Conservation (phyloP, 495 filamentous ascomycete genomes). For the Penicillium robsamsonii region DNA sequence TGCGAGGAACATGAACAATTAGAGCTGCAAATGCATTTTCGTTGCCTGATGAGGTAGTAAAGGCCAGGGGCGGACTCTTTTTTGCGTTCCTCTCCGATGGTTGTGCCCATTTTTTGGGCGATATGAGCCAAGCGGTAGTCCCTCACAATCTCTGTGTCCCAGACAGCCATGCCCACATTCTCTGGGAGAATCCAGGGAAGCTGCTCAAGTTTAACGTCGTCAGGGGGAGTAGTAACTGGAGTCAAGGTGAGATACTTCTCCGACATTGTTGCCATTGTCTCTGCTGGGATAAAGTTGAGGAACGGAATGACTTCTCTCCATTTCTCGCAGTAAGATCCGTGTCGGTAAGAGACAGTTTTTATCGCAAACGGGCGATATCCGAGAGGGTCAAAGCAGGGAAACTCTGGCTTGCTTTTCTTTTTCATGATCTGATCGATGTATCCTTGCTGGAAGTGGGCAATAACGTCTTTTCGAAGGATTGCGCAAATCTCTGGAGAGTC, state of each 20-base stretch:
- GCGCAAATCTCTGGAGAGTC: conserved; percentile 29
- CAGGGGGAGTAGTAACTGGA: conserved; percentile 15
- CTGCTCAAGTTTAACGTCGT: conserved; percentile 16
- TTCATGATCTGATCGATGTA: conserved; percentile 24
- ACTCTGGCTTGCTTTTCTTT: conserved; percentile 5
- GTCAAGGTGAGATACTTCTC: conserved; percentile 36
- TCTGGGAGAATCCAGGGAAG: conserved; percentile 31
- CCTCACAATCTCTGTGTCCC: conserved; percentile 26
- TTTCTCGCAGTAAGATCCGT: conserved; percentile 26
- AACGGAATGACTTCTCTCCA: conserved; percentile 30
- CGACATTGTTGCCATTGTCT: conserved; percentile 31
- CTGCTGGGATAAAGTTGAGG: conserved; percentile 26
- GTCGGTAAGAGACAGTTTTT: conserved; percentile 18
- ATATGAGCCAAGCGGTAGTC: conserved; percentile 33
- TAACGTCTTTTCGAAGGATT: conserved; percentile 19
- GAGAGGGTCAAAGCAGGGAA: conserved; percentile 25
- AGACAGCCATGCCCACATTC: background rate
- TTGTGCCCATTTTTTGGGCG: conserved; percentile 33
- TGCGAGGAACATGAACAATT: conserved; percentile 33
- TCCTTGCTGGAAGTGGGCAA: conserved; percentile 28
- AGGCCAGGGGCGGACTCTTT: conserved; percentile 20
- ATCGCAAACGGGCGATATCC: conserved; percentile 36
- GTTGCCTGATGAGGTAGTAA: conserved; percentile 26
- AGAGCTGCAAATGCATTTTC: conserved; percentile 37
- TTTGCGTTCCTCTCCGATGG: conserved; percentile 37